These are phyloP conservation scores for Picea sitchensis DNA, from an alignment of 75 land plant species.

Conservation along the genomic window DNA sequence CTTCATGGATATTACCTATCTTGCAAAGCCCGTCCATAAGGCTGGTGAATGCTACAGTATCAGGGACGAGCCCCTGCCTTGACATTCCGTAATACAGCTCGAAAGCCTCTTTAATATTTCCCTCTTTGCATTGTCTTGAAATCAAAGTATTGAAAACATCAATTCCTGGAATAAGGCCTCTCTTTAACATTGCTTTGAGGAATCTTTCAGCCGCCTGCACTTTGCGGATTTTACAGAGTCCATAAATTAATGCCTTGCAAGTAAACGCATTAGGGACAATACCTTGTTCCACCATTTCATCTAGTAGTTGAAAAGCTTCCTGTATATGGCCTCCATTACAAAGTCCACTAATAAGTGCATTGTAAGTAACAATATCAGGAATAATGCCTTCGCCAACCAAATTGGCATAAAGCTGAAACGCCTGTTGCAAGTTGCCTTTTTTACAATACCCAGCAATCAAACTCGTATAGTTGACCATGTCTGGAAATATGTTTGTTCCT, in stretches of 20 bases:
- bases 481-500: slow-evolving; percentile 14
- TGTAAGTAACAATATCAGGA: slow-evolving; percentile 26
- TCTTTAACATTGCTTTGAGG: slow-evolving; percentile 19
- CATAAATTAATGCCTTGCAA: slow-evolving; percentile 16
- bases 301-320: slow-evolving; percentile 26
- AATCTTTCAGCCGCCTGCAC: slow-evolving; percentile 13
- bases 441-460: slow-evolving; percentile 35
- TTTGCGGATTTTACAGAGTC: slow-evolving; percentile 23
- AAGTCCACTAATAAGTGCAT: slow-evolving; percentile 33
- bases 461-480: slow-evolving; percentile 31
- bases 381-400: slow-evolving; percentile 16
- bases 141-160: slow-evolving; percentile 35
- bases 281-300: slow-evolving; percentile 22
- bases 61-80: slow-evolving; percentile 19
- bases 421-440: slow-evolving; percentile 15
- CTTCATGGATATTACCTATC: slow-evolving; percentile 16
- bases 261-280: slow-evolving; percentile 25
- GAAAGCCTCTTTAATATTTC: slow-evolving; percentile 16
- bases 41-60: slow-evolving; percentile 26
- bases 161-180: slow-evolving; percentile 28
- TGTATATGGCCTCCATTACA: slow-evolving; percentile 25
- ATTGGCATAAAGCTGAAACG: slow-evolving; percentile 3
- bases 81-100: slow-evolving; percentile 19
- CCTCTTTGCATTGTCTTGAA: slow-evolving; percentile 22
- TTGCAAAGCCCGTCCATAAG: slow-evolving; percentile 35